Percentiles rank a stretch among this genome's conserved stretches.
Conservation (phyloP, 257 asterid species). For the Solanum stenotomum region DNA sequence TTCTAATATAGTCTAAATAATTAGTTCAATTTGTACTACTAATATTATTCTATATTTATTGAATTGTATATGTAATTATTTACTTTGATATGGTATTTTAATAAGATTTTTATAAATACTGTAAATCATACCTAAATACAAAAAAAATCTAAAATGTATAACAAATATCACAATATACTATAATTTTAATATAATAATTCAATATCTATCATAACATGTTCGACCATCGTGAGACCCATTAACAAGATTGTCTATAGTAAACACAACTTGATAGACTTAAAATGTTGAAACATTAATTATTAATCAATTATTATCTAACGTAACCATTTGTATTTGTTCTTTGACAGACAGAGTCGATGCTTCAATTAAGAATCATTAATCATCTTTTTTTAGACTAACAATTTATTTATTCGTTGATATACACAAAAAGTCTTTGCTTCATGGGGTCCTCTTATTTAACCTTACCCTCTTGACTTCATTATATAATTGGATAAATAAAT, state of each 20-base stretch:
- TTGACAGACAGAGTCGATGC: not conserved
- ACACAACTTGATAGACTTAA: not conserved
- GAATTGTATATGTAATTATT: not conserved
- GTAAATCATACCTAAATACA: fast-evolving
- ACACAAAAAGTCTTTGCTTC: not conserved
- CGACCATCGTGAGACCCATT: no score
- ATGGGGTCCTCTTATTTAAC: not conserved
- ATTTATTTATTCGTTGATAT: not conserved
- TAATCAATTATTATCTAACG: not conserved
- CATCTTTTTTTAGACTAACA: not conserved
- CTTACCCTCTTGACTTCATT: not conserved
- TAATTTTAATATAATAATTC: not conserved
- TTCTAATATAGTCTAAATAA: not conserved
- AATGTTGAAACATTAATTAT: not conserved
- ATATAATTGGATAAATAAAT: not conserved
- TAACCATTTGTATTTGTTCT: not conserved
- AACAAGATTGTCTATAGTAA: not conserved
- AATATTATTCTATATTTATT: not conserved
- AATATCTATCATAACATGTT: no score
- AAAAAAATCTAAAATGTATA: no score
- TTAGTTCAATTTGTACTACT: not conserved
- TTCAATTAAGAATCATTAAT: not conserved
- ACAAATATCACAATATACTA: no score
- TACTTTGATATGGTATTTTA: not conserved
- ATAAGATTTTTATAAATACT: not conserved